phyloP scores from a whole-genome alignment of 768 basidiomycete genomes.

The Phanerochaete sordida region DNA sequence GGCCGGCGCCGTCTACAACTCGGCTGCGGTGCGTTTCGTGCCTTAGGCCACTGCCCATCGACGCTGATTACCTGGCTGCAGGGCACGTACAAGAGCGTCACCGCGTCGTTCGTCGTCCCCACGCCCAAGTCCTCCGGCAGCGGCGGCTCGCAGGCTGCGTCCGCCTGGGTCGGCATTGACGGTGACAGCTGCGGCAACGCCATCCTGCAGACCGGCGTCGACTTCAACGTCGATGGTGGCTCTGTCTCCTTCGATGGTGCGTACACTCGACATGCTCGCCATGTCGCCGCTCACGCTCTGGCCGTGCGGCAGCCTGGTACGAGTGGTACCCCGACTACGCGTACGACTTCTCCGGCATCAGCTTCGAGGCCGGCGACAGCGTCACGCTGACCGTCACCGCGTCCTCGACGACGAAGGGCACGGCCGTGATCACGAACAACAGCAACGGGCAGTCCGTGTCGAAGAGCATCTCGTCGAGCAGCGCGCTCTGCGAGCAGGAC shows the following conservation, averaged over 20 bases:
- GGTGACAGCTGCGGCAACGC: constrained; percentile 32
- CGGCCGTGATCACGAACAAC: constrained; percentile 20
- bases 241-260: constrained; percentile 24
- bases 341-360: constrained; percentile 24
- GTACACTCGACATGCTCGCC: background rate
- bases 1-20: constrained; percentile 31
- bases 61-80: constrained; percentile 3
- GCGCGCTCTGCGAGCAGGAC: constrained; percentile 23
- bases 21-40: constrained; percentile 14
- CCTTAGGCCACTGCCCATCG: background rate
- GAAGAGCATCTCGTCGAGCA: constrained; percentile 21
- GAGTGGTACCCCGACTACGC: constrained; percentile 28
- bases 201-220: constrained; percentile 33
- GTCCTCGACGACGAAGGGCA: constrained; percentile 14
- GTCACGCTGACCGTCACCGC: constrained; percentile 1
- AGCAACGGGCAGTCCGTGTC: constrained; percentile 19
- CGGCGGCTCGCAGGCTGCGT: constrained; percentile 26
- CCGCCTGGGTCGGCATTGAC: constrained; percentile 36
- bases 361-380: constrained; percentile 8
- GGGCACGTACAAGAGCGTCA: constrained; percentile 33
- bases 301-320: constrained; percentile 18
- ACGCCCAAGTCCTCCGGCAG: constrained; percentile 26
- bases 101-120: constrained; percentile 32
- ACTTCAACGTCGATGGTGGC: constrained; percentile 21
- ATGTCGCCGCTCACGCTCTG: background rate